Base-by-base conservation (phyloP, 805 yeast species). In the Saturnispora serradocipensis region DNA sequence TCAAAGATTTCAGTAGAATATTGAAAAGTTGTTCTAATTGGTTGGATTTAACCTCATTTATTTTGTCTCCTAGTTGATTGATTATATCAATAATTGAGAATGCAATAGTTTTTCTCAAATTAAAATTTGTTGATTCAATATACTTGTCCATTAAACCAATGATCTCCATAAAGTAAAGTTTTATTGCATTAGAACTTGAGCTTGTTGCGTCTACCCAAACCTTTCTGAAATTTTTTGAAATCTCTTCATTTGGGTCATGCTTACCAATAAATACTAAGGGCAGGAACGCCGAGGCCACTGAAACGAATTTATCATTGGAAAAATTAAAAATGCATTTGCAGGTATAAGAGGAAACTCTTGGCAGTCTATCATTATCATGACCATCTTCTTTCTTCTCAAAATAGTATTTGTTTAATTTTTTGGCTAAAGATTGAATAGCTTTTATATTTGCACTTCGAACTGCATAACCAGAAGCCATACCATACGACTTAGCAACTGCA, bases 221-320 rank as follows among this genome's bases (percentile, higher is more conserved):
- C 32, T 72, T 72, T 10, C 74, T 80, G 61, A 84, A 90, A 3
- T 68, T 62, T 2, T 65, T 65, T 1, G 72, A 60, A 1, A 81
- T 80, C 1, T 68, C 69, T 18, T 70, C 66, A 15, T 70, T 75
- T 1, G 73, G 61, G 61, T 88, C 95, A 60, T 84, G 82, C 56
- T 80, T 81, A 1, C 88, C 97, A 53, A 91, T 69, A 62, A 80
- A 91, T 0, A 88, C 77, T 51, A 91, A 67, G 0, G 98, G 97
- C 53, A 90, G 69, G 54, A 86, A 83, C 1, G 81, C 77, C 16
- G 81, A 66, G 0, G 87, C 75, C 11, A 84, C 75, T 1, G 77
- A 66, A 15, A 77, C 77, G 61, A 88, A 87, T 57, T 71, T 76
- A 55, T 84, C 88, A 4, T 81, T 77, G 0, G 93, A 78, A 62